phyloP scores from a whole-genome alignment of 2,329 filamentous ascomycete genomes.

The Hypomyces perniciosus region DNA sequence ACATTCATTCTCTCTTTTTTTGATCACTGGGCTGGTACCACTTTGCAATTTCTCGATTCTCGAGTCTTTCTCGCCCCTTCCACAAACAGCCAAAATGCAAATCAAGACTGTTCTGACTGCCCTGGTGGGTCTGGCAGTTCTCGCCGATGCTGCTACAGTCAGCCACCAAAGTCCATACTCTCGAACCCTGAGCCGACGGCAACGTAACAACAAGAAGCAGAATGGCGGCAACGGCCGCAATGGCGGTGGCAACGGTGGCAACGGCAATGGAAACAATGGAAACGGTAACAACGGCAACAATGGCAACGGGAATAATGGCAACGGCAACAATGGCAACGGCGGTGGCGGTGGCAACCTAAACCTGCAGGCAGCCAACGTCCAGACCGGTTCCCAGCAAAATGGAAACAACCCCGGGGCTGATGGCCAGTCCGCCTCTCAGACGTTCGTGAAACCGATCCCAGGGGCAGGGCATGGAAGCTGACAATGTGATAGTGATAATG shows the following conservation, averaged over 20 bases:
- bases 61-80: neutral
- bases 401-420: constrained; percentile 39
- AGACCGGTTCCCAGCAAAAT: constrained; percentile 43
- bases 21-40: constrained; percentile 37
- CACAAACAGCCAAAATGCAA: constrained; percentile 40
- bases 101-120: constrained; percentile 46
- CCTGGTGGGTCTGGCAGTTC: constrained; percentile 37
- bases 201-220: constrained; percentile 8
- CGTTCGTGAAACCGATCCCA: constrained; percentile 40
- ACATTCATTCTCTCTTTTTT: constrained; percentile 36
- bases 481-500: constrained; percentile 39
- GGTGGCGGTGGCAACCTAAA: constrained; percentile 26
- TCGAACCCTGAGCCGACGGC: constrained; percentile 33
- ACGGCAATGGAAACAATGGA: constrained; percentile 23
- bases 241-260: constrained; percentile 14
- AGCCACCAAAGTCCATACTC: constrained; percentile 32
- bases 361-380: constrained; percentile 39
- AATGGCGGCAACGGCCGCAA: constrained; percentile 19
- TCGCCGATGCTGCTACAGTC: constrained; percentile 40
- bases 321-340: constrained; percentile 18
- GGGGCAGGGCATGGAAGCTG: constrained; percentile 40
- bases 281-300: constrained; percentile 21
- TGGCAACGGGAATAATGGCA: constrained; percentile 15
- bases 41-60: constrained; percentile 12
- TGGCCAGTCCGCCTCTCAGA: constrained; percentile 47